Percentiles rank a stretch among this genome's conserved stretches.
Evolutionary conservation across 306 rosid species (phyloP).

Genomic region (Fragaria iinumae): DNA sequence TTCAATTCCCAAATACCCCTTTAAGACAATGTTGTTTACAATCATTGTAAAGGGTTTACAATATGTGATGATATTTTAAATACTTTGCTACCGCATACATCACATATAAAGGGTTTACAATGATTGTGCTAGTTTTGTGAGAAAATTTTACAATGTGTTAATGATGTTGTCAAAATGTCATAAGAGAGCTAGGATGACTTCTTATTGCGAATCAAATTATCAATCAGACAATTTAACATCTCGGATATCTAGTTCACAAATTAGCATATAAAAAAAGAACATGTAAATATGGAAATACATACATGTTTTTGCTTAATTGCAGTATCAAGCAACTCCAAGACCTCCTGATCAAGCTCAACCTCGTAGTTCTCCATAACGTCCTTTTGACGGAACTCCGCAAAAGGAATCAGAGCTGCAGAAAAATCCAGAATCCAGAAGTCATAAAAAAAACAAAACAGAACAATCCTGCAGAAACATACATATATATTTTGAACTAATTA

Average conservation of each 20-base stretch:
- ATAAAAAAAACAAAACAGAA: neutral
- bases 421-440: neutral
- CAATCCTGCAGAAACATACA: neutral
- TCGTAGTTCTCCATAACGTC: slow-evolving; percentile 43
- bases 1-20: neutral
- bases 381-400: slow-evolving; percentile 47
- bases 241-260: neutral
- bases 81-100: no score
- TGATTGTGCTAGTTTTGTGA: no score
- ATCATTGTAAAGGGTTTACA: no score
- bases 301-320: slow-evolving; percentile 60
- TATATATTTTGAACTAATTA: neutral
- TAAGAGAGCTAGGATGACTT: neutral
- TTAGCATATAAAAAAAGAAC: neutral
- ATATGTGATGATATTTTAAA: no score
- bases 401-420: slow-evolving; percentile 63
- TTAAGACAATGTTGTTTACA: neutral
- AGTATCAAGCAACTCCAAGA: slow-evolving; percentile 56
- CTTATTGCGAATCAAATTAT: neutral
- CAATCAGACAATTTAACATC: neutral
- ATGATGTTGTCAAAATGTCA: neutral
- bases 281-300: neutral
- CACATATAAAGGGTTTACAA: no score
- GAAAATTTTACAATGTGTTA: no score
- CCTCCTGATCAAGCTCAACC: slow-evolving; percentile 54